A percentile compares a stretch with the other conserved stretches of the same genome.
Evolutionary conservation across 2,329 filamentous ascomycete species (phyloP).

Genomic region (Neonectria punicea): DNA sequence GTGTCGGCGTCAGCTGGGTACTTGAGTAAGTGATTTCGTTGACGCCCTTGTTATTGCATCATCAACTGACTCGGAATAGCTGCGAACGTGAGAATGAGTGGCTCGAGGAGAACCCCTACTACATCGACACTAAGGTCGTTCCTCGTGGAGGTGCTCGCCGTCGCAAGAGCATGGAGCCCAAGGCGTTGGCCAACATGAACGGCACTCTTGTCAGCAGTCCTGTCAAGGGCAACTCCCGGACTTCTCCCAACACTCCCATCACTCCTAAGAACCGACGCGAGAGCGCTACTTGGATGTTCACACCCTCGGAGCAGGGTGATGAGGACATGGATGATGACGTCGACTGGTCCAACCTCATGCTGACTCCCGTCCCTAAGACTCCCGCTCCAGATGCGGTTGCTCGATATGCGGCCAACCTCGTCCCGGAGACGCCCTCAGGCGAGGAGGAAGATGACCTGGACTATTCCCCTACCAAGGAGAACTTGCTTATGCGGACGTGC

Average conservation of each 20-base stretch:
- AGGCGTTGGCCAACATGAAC: conserved; percentile 74
- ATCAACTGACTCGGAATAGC: conserved; percentile 55
- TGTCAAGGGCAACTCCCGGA: conserved; percentile 49
- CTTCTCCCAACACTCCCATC: conserved; percentile 58
- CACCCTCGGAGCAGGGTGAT: conserved; percentile 58
- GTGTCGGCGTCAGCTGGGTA: conserved; percentile 89
- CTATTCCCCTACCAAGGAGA: conserved; percentile 47
- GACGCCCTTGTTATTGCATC: not conserved
- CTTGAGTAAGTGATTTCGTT: conserved; percentile 73
- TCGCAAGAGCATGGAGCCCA: conserved; percentile 85
- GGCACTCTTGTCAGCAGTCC: conserved; percentile 65
- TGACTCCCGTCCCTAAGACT: conserved; percentile 69
- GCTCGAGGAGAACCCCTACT: conserved; percentile 78
- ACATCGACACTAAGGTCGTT: conserved; percentile 72
- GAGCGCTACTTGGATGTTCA: conserved; percentile 65
- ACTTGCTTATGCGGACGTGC: conserved; percentile 63
- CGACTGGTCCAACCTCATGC: conserved; percentile 55
- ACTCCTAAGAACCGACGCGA: conserved; percentile 64
- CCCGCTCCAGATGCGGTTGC: conserved; percentile 66
- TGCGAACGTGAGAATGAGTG: conserved; percentile 81
- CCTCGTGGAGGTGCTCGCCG: conserved; percentile 77
- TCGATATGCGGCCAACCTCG: conserved; percentile 59
- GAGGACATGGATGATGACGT: conserved; percentile 53
- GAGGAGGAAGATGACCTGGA: conserved; percentile 47
- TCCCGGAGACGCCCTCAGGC: conserved; percentile 58